Base-by-base conservation (phyloP, 1,284 basidiomycete genomes). In the Ceratobasidium papillatum region DNA sequence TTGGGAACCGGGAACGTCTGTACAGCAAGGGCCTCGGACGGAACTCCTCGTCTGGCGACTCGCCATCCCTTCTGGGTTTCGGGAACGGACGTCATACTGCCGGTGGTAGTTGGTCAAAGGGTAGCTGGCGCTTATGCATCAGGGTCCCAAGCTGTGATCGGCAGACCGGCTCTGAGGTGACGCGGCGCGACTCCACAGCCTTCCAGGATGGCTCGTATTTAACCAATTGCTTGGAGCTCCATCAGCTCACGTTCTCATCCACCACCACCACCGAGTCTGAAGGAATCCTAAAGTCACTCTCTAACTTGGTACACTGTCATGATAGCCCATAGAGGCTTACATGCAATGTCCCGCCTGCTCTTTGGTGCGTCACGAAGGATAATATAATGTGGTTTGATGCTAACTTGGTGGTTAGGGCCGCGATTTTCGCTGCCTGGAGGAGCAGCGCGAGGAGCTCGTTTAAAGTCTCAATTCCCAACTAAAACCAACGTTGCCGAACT, bases 1-100 rank as follows among this genome's bases (percentile, higher is more conserved):
- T 11, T 82, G 81, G 1, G 87, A 84, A 3, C 90, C 84, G 0
- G 85, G 84, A 75, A 83, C 81, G 75, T 87, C 84, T 83, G 81
- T 36, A 90, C 78, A 19, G 78, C 78, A 27, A 91, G 81, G 5
- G 86, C 86, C 14, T 85, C 77, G 7, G 80, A 75, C 0, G 89
- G 90, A 32, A 77, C 76, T 34, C 84, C 84, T 54, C 75, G 78
- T 25, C 77, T 65, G 49, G 80, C 77, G 49, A 81, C 78, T 54
- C 78, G 78, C 84, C 84, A 85, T 17, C 81, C 81, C 75, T 80
- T 80, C 76, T 84, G 83, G 4, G 68, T 77, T 11, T 43, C 62
- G 5, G 80, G 80, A 14, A 81, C 77, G 8, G 38, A 52, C 30
- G 43, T 32, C 58, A 73, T 73, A 4, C n/a, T 32, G 52, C 47